Conservation (phyloP, 208 protist species). For the Wallacemonas sp. region DNA sequence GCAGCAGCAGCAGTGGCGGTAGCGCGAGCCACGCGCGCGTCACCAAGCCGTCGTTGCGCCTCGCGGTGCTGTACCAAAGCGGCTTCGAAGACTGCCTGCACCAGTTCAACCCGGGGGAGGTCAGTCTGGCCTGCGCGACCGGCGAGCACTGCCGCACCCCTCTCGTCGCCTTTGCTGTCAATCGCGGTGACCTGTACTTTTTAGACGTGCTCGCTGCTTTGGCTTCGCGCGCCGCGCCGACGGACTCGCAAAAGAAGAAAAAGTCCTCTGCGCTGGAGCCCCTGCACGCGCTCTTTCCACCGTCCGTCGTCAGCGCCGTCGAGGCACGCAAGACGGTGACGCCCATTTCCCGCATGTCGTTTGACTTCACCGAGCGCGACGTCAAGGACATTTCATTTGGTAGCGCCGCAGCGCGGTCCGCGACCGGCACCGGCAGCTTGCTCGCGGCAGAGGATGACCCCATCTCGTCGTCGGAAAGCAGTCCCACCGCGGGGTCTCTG, state of each 20-base stretch:
- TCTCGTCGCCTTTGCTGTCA: conserved; percentile 68
- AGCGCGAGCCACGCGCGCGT: neutral
- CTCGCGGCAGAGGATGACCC: conserved; percentile 10
- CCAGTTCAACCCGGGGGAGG: conserved; percentile 62
- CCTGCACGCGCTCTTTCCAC: conserved; percentile 24
- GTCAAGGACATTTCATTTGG: conserved; percentile 67
- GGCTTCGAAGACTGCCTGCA: conserved; percentile 54
- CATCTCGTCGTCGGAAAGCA: neutral
- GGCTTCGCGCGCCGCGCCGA: neutral
- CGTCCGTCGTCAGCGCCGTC: conserved; percentile 17
- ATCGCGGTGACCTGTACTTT: conserved; percentile 55
- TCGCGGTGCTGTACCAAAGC: conserved; percentile 67
- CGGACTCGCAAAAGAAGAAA: neutral
- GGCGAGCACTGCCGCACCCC: conserved; percentile 26
- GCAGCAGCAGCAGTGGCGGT: neutral
- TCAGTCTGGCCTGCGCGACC: conserved; percentile 52
- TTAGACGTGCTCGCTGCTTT: conserved; percentile 71
- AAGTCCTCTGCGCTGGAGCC: neutral
- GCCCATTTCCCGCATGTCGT: conserved; percentile 34
- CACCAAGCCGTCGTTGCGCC: conserved; percentile 16
- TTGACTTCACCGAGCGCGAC: conserved; percentile 72
- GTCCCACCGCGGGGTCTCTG: neutral
- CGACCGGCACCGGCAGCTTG: too few species aligned
- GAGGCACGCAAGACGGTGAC: neutral
- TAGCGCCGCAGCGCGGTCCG: neutral